Evolutionary conservation across 164 flowering plant genomes (phyloP).

Genomic region (Piper betle): DNA sequence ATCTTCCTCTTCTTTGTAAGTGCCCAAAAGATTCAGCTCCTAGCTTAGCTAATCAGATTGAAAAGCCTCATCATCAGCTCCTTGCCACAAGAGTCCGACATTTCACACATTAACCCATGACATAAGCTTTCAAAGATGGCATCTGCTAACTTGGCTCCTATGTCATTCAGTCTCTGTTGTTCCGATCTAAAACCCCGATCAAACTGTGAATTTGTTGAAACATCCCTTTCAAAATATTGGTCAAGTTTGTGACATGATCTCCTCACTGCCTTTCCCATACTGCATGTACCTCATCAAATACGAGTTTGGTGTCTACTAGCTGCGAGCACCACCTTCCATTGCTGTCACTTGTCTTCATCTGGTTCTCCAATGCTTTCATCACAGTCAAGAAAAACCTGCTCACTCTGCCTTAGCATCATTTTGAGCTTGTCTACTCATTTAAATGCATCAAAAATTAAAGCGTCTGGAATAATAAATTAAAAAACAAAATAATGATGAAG

Average conservation of each 20-base stretch:
- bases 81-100: background rate
- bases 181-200: constrained; percentile 5
- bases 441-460: constrained; percentile 8
- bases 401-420: constrained; percentile 16
- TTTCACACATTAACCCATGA: constrained; percentile 5
- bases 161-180: constrained; percentile 2
- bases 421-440: constrained; percentile 15
- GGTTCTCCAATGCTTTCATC: constrained; percentile 7
- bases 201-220: background rate
- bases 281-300: constrained; percentile 5
- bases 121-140: constrained; percentile 7
- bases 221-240: constrained; percentile 2
- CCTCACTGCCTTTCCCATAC: constrained; percentile 4
- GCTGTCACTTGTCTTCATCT: background rate
- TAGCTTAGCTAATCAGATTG: background rate
- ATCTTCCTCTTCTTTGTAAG: background rate
- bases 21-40: background rate
- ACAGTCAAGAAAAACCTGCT: constrained; percentile 28
- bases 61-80: background rate
- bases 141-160: constrained; percentile 5
- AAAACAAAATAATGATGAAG: too few species aligned
- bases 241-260: constrained; percentile 3
- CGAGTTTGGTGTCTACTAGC: background rate
- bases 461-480: too few species aligned
- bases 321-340: constrained; percentile 2